Percentiles rank a stretch among this genome's conserved stretches.
These are phyloP conservation scores for Phialemoniopsis sp. DNA, from an alignment of 2,329 filamentous ascomycete genomes.

Conservation along the genomic window DNA sequence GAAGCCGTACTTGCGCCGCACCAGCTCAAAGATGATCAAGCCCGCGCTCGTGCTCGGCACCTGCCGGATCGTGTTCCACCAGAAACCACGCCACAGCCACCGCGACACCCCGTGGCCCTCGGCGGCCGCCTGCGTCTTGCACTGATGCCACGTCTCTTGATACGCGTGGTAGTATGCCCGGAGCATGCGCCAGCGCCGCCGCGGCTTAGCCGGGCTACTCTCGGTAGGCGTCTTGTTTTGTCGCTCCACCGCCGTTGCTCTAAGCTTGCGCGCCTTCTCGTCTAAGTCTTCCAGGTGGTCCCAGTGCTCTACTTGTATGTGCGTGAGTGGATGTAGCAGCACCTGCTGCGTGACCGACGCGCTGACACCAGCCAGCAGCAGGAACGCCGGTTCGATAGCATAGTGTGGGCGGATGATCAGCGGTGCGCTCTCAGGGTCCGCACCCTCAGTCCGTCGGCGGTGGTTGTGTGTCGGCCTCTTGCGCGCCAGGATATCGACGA, in stretches of 20 bases:
- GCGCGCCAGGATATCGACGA: constrained; percentile 42
- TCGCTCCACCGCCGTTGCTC: constrained; percentile 10
- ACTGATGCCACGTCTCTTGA: constrained; percentile 60
- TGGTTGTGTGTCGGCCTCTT: constrained; percentile 30
- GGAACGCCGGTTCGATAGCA: constrained; percentile 67
- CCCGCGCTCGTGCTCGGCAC: constrained; percentile 75
- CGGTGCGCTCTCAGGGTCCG: constrained; percentile 20
- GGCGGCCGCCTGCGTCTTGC: constrained; percentile 48
- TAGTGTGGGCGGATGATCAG: constrained; percentile 68
- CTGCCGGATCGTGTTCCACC: constrained; percentile 68
- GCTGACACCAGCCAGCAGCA: constrained; percentile 63
- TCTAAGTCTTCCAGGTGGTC: constrained; percentile 70
- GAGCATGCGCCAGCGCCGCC: constrained; percentile 47
- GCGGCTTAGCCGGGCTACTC: constrained; percentile 16
- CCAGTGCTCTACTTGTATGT: constrained; percentile 71
- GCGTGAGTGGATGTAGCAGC: constrained; percentile 66
- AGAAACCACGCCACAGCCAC: constrained; percentile 70
- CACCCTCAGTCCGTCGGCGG: background rate
- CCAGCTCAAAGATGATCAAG: constrained; percentile 74
- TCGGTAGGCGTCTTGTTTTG: background rate
- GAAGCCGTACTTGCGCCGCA: constrained; percentile 67
- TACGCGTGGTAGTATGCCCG: constrained; percentile 69
- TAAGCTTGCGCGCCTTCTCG: constrained; percentile 47
- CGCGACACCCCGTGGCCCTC: constrained; percentile 52
- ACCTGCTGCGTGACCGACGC: constrained; percentile 67